Evolutionary conservation across 306 rosid species (phyloP).

Genomic region (Lupinus albus): DNA sequence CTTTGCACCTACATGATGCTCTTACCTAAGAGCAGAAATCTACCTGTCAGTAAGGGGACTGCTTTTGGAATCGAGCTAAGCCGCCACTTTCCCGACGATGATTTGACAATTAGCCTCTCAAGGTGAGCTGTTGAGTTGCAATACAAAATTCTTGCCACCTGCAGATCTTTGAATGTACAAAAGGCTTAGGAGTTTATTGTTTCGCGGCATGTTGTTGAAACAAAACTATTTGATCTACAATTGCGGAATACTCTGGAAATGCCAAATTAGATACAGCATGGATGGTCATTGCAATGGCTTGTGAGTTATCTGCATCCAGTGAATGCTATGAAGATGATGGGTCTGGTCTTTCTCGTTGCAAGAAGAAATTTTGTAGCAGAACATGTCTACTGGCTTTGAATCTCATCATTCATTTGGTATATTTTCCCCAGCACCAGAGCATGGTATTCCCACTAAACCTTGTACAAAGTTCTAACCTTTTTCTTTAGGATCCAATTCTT

Average conservation of each 20-base stretch:
- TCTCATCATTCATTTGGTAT: constrained; percentile 48
- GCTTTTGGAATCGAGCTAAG: constrained; percentile 40
- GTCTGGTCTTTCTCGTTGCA: constrained; percentile 36
- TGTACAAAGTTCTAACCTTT: constrained; percentile 81
- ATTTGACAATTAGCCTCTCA: constrained; percentile 36
- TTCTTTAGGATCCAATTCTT: constrained; percentile 65
- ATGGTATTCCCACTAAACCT: constrained; percentile 48
- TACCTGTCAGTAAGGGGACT: constrained; percentile 41
- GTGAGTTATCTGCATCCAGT: constrained; percentile 41
- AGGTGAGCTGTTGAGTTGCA: constrained; percentile 33
- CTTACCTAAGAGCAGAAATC: constrained; percentile 44
- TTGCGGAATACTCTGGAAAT: constrained; percentile 35
- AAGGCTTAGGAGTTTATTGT: constrained; percentile 42
- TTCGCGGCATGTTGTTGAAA: constrained; percentile 34
- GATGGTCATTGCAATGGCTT: constrained; percentile 29
- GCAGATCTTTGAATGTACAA: constrained; percentile 28
- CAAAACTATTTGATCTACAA: constrained; percentile 32
- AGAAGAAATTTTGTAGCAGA: constrained; percentile 43
- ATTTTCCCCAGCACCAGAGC: constrained; percentile 47
- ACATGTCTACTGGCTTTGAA: constrained; percentile 45
- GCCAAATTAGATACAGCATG: constrained; percentile 32
- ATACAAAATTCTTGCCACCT: constrained; percentile 31
- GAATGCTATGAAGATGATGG: constrained; percentile 40
- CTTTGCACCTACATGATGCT: constrained; percentile 48
- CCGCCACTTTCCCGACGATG: constrained; percentile 30